Conservation (phyloP, 176 grass and related monocot genomes). For the Oryza punctata region DNA sequence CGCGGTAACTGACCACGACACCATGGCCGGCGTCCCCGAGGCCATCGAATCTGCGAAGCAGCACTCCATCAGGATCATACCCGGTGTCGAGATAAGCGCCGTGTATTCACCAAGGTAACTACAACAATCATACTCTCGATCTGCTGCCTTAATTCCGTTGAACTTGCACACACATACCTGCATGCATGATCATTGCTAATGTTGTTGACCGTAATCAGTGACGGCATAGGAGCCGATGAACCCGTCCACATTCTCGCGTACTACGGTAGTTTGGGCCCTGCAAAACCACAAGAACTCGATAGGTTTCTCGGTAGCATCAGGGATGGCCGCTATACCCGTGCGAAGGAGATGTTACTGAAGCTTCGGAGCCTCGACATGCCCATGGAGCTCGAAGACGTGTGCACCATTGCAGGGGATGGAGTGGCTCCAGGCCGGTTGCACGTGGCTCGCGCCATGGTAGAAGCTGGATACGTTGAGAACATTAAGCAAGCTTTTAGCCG, state of each 20-base stretch:
- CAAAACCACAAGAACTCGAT: conserved; percentile 61
- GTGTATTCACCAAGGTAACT: conserved; percentile 56
- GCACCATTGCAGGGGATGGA: conserved; percentile 61
- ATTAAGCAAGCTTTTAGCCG: conserved; percentile 73
- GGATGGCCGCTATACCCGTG: conserved; percentile 63
- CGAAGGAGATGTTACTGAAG: conserved; percentile 66
- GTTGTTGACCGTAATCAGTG: conserved; percentile 38
- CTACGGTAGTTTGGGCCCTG: conserved; percentile 61
- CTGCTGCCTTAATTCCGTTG: too few species aligned
- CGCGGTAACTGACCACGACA: conserved; percentile 84
- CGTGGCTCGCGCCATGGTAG: conserved; percentile 78
- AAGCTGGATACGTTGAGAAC: conserved; percentile 75
- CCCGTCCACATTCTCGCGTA: conserved; percentile 86
- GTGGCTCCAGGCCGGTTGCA: conserved; percentile 80
- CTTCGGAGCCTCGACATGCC: conserved; percentile 63
- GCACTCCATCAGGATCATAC: conserved; percentile 66
- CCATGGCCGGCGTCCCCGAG: conserved; percentile 67
- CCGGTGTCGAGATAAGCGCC: conserved; percentile 77
- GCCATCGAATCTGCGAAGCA: conserved; percentile 55
- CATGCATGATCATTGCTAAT: not conserved
- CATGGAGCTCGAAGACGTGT: conserved; percentile 61
- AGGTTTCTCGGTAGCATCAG: conserved; percentile 56
- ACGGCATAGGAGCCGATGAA: conserved; percentile 43
- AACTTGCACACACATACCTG: not conserved
- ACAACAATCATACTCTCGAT: not conserved